phyloP scores from a whole-genome alignment of 176 grass and related monocot genomes.

The Avena atlantica region DNA sequence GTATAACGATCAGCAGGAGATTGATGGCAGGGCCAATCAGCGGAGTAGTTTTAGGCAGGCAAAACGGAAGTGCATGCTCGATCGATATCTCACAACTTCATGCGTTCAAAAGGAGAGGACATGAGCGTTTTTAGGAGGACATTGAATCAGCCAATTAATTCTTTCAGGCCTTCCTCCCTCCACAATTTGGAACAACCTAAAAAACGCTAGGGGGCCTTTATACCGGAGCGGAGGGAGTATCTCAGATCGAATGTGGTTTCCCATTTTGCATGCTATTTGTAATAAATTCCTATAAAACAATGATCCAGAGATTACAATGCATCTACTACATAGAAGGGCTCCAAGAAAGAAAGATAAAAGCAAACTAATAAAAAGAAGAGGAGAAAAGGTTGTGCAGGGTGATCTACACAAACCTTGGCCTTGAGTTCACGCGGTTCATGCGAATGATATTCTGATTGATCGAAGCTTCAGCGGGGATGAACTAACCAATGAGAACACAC shows the following conservation, averaged over 20 bases:
- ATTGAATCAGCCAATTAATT: too few relatives aligned
- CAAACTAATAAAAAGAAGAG: background rate
- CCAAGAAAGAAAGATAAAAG: background rate
- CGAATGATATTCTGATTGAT: background rate
- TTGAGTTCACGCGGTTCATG: background rate
- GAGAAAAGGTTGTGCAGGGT: background rate
- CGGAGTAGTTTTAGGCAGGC: too few relatives aligned
- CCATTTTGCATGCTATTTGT: background rate
- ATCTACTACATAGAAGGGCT: background rate
- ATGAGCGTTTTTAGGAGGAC: too few relatives aligned
- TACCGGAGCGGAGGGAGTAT: too few relatives aligned
- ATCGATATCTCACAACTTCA: too few relatives aligned
- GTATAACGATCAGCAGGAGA: too few relatives aligned
- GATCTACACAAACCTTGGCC: constrained; percentile 17
- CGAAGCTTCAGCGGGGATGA: background rate
- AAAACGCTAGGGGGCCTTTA: too few relatives aligned
- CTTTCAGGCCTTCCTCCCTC: too few relatives aligned
- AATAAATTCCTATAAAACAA: background rate
- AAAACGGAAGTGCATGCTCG: too few relatives aligned
- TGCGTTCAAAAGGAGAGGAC: too few relatives aligned
- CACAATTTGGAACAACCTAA: too few relatives aligned
- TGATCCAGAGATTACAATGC: background rate
- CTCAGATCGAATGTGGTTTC: background rate
- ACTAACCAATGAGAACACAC: background rate
- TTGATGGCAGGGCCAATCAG: too few relatives aligned